Evolutionary conservation across 768 basidiomycete genomes (phyloP).

Genomic region (Cyclocybe aegerita): DNA sequence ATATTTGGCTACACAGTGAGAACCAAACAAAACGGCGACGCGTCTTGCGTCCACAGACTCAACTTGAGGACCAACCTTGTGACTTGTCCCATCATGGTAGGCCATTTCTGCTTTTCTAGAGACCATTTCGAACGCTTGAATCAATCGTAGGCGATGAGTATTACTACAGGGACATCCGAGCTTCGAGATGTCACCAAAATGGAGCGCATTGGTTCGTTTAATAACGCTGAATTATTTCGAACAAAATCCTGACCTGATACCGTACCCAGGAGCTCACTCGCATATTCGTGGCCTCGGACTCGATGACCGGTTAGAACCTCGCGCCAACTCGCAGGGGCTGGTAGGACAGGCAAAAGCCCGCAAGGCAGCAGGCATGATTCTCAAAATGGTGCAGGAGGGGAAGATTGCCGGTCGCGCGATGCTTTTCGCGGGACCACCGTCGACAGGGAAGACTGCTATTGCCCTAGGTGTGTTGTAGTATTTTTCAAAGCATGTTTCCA

Average conservation of each 20-base stretch:
- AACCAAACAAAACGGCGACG: conserved; percentile 16
- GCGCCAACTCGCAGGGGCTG: conserved; percentile 90
- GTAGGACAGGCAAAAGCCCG: conserved; percentile 96
- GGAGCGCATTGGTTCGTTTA: conserved; percentile 78
- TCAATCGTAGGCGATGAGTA: conserved; percentile 56
- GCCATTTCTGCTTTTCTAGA: background rate
- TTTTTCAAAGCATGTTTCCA: background rate
- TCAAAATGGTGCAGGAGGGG: conserved; percentile 98
- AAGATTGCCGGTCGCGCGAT: conserved; percentile 95
- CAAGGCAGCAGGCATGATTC: conserved; percentile 95
- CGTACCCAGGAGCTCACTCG: conserved; percentile 73
- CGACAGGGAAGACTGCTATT: conserved; percentile 97
- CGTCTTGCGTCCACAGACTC: conserved; percentile 9
- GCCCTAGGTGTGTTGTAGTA: conserved; percentile 71
- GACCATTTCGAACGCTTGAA: background rate
- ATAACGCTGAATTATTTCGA: background rate
- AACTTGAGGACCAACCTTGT: background rate
- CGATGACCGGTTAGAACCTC: conserved; percentile 88
- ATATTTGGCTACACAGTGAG: background rate
- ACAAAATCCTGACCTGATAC: background rate
- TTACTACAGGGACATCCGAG: conserved; percentile 75
- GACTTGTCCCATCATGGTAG: conserved; percentile 17
- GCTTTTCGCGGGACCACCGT: conserved; percentile 96
- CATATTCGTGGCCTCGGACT: conserved; percentile 96
- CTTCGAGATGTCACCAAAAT: conserved; percentile 88